Conservation (phyloP, 2,329 filamentous ascomycete species). For the Arthroderma sp. region DNA sequence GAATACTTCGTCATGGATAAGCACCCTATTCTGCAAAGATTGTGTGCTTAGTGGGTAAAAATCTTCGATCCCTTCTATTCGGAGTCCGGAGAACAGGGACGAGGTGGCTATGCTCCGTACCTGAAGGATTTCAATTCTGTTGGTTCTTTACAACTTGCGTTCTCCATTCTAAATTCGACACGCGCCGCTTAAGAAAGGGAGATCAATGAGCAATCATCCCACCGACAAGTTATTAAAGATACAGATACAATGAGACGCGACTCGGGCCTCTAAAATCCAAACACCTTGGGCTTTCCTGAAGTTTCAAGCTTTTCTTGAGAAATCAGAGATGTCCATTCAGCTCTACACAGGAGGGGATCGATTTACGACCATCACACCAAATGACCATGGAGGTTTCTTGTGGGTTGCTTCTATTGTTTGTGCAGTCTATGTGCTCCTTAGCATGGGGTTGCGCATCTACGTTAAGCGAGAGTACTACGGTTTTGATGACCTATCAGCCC, state of each 20-base stretch:
- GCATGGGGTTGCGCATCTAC: background rate
- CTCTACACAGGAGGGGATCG: constrained; percentile 1
- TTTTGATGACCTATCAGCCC: background rate
- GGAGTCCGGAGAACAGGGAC: background rate
- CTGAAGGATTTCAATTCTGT: background rate
- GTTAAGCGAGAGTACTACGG: constrained; percentile 1
- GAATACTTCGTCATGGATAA: background rate
- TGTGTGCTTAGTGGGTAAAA: background rate
- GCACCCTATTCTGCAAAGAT: background rate
- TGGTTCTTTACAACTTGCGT: background rate
- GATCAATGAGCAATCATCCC: background rate
- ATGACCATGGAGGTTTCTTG: background rate
- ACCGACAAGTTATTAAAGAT: background rate
- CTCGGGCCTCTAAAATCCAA: background rate
- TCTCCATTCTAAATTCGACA: background rate
- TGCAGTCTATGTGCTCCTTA: background rate
- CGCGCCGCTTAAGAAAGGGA: background rate
- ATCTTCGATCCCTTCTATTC: background rate
- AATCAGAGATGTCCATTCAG: background rate
- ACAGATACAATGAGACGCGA: background rate
- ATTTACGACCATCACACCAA: background rate
- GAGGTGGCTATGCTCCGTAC: background rate
- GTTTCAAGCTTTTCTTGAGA: background rate
- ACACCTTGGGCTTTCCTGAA: background rate
- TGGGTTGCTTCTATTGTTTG: constrained; percentile 2